These are phyloP conservation scores for Trypanosoma boissoni DNA, from an alignment of 208 protist species.

Conservation along the genomic window DNA sequence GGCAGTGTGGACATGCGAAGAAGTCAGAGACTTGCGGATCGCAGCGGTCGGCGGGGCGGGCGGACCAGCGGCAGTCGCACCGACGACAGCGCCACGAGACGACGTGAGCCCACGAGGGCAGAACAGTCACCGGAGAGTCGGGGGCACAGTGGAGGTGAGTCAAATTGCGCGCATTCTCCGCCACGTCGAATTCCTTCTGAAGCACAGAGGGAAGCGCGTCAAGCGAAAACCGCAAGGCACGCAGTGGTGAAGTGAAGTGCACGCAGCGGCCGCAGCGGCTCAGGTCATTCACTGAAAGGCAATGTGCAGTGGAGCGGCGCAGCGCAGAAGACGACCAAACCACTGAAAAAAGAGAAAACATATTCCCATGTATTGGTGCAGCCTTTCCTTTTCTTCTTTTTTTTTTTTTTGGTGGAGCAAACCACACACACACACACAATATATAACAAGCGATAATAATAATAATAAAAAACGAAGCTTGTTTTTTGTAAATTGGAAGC, in stretches of 20 bases:
- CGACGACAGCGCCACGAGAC: conserved; percentile 52
- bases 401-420: too few relatives aligned
- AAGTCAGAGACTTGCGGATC: conserved; percentile 47
- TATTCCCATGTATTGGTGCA: too few relatives aligned
- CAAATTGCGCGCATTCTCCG: conserved; percentile 21
- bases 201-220: conserved; percentile 16
- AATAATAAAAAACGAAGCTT: too few relatives aligned
- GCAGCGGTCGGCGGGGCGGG: conserved; percentile 49
- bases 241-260: background rate
- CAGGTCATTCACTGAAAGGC: too few relatives aligned
- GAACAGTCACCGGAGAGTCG: conserved; percentile 18
- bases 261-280: background rate
- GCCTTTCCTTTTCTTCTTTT: too few relatives aligned
- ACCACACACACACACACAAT: too few relatives aligned
- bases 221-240: conserved; percentile 7
- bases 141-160: conserved; percentile 4
- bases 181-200: conserved; percentile 19
- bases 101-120: conserved; percentile 40
- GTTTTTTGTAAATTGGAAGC: too few relatives aligned
- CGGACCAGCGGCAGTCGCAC: conserved; percentile 47
- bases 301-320: too few relatives aligned
- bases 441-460: too few relatives aligned
- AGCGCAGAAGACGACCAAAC: too few relatives aligned
- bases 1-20: conserved; percentile 48
- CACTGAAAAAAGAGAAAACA: too few relatives aligned